These are phyloP conservation scores for Neurospora discreta DNA, from an alignment of 495 filamentous ascomycete species.

Conservation along the genomic window DNA sequence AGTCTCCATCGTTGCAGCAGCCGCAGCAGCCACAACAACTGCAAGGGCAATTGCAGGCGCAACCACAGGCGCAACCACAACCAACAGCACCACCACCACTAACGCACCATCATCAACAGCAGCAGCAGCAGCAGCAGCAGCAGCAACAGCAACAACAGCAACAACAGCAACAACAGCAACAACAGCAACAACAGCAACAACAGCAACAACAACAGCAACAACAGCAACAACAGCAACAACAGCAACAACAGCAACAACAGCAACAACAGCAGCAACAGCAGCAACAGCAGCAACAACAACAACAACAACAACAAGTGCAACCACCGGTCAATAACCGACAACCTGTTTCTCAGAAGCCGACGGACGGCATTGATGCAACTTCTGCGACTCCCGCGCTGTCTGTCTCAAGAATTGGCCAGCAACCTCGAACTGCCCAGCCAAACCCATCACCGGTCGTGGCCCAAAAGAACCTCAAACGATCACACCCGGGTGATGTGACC, in stretches of 20 bases:
- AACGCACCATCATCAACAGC: conserved; percentile 6
- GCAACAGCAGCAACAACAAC: conserved; percentile 2
- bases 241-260: background rate
- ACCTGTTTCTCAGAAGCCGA: conserved; percentile 1
- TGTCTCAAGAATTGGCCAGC: conserved; percentile 3
- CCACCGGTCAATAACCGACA: background rate
- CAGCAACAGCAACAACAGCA: background rate
- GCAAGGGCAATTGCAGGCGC: conserved; percentile 7
- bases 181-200: background rate
- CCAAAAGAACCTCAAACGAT: conserved; percentile 40
- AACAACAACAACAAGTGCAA: background rate
- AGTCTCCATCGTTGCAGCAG: conserved; percentile 7
- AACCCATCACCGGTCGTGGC: conserved; percentile 14
- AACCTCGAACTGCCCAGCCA: conserved; percentile 1
- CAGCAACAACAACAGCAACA: background rate
- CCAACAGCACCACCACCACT: background rate
- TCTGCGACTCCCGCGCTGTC: conserved; percentile 3
- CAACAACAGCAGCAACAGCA: background rate
- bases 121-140: background rate
- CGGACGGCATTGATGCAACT: conserved; percentile 6
- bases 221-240: background rate
- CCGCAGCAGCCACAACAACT: conserved; percentile 16
- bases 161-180: conserved; percentile 2
- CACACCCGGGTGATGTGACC: conserved; percentile 49
- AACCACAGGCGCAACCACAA: background rate